Conservation (phyloP, 2,329 filamentous ascomycete species). For the Penicillium expansum region DNA sequence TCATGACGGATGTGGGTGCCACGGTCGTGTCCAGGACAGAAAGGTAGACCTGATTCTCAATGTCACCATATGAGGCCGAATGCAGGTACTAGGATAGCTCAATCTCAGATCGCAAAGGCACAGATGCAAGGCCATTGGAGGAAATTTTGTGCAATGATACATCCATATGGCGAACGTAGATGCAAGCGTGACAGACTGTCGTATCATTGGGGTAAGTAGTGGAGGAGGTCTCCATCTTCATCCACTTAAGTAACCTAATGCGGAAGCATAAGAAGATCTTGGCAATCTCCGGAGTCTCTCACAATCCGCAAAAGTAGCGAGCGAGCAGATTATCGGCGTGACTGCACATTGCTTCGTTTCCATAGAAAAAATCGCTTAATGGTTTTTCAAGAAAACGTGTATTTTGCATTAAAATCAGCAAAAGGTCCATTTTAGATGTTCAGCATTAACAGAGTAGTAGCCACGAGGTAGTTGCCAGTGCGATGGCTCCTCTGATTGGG, state of each 20-base stretch:
- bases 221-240: conserved; percentile 7
- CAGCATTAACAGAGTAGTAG: not conserved
- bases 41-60: conserved; percentile 24
- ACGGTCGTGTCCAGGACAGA: conserved; percentile 29
- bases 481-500: not conserved
- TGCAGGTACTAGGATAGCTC: conserved; percentile 11
- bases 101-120: conserved; percentile 23
- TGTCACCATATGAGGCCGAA: conserved; percentile 18
- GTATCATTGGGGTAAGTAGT: conserved; percentile 24
- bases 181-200: conserved; percentile 31
- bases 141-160: conserved; percentile 16
- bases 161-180: conserved; percentile 11
- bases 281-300: not conserved
- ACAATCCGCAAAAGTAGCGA: not conserved
- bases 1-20: conserved; percentile 23
- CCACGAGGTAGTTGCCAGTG: not conserved
- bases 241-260: conserved; percentile 16
- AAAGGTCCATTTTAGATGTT: no score
- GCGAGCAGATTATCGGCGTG: not conserved
- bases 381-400: not conserved
- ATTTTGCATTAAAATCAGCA: not conserved
- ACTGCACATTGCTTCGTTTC: not conserved
- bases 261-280: conserved; percentile 11
- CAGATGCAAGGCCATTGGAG: conserved; percentile 12
- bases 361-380: not conserved